Evolutionary conservation across 2,329 filamentous ascomycete genomes (phyloP), one percentile per base, ranked within the genome.

Genomic region (Dactylonectria estremocensis): DNA sequence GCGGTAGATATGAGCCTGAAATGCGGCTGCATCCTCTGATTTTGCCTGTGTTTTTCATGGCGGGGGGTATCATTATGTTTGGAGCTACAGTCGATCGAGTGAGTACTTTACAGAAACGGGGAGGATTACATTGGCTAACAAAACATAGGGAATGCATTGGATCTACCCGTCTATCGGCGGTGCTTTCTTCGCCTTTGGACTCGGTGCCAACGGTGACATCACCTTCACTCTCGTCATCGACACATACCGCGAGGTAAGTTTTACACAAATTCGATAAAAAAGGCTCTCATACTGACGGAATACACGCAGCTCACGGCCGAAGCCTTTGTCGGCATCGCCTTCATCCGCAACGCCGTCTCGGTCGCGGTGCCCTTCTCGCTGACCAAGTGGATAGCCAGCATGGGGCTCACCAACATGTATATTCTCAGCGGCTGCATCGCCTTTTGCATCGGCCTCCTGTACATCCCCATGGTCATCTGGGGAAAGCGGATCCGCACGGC

Each of bases 1-100:
- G 76, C 0, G 83, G 83, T 2, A 73, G 81, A 7, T 84, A 81
- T 46, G 83, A 85, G 68, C 83, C 83, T 0, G 83, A 85, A 67
- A 84, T 84, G 78, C 77, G 83, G 5, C 69, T 85, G 5, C 83
- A 78, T 37, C 48, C 72, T 22, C 60, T 77, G 9, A 37, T 71
- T 0, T n/a, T 77, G 3, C 79, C 81, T 2, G 77, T 79, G 0
- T 9, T 83, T 0, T 40, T 74, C 2, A 77, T 81, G 75, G 74
- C 78, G 4, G 80, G 76, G 2, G 82, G 82, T 0, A 49, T 83
- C 3, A 78, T 81, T 2, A 80, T 84, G 76, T 84, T 83, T 69
- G 82, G 82, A 1, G 72, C 70, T 0, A 83, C 82, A 0, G 72
- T 80, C 3, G 76, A 77, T 13, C 69, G 75, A 20, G 81, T 82